A percentile compares a stretch with the other conserved stretches of the same genome.
Conservation (phyloP, 805 yeast species). For the Torulaspora quercuum region DNA sequence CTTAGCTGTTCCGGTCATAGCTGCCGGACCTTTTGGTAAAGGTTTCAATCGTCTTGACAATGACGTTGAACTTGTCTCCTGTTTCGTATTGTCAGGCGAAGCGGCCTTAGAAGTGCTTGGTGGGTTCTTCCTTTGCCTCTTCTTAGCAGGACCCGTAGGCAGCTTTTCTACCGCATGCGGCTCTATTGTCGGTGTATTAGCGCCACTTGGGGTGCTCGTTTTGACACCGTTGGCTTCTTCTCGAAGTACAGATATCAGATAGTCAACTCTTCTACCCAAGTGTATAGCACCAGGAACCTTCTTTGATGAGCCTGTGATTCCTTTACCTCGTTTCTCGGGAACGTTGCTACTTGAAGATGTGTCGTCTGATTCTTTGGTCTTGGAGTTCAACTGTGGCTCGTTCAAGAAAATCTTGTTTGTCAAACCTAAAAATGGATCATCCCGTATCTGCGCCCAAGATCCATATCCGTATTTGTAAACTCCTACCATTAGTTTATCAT, state of each 20-base stretch:
- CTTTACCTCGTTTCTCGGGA: slow-evolving; percentile 27
- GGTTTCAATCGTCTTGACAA: slow-evolving; percentile 26
- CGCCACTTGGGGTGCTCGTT: slow-evolving; percentile 13
- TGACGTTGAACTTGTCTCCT: slow-evolving; percentile 16
- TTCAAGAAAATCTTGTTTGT: slow-evolving; percentile 78
- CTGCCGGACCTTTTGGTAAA: slow-evolving; percentile 31
- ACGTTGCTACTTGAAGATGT: slow-evolving; percentile 2
- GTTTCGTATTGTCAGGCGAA: slow-evolving; percentile 15
- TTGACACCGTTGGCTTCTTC: slow-evolving; percentile 46
- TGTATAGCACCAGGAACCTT: slow-evolving; percentile 91
- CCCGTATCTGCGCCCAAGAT: slow-evolving; percentile 90
- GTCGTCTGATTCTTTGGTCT: slow-evolving; percentile 8
- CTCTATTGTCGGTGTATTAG: slow-evolving; percentile 15
- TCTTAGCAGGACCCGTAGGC: slow-evolving; percentile 31
- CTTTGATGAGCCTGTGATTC: slow-evolving; percentile 42
- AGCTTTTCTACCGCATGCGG: slow-evolving; percentile 13
- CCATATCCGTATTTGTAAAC: slow-evolving; percentile 93
- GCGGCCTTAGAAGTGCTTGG: slow-evolving; percentile 25
- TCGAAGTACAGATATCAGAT: slow-evolving; percentile 64
- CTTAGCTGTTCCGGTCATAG: slow-evolving; percentile 15
- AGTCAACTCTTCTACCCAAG: slow-evolving; percentile 86
- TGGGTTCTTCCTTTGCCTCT: slow-evolving; percentile 31
- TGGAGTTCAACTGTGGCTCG: slow-evolving; percentile 34
- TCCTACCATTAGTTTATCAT: slow-evolving; percentile 82
- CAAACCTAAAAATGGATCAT: slow-evolving; percentile 86